Conservation (phyloP, 768 basidiomycete genomes). For the Lentinula sp. region DNA sequence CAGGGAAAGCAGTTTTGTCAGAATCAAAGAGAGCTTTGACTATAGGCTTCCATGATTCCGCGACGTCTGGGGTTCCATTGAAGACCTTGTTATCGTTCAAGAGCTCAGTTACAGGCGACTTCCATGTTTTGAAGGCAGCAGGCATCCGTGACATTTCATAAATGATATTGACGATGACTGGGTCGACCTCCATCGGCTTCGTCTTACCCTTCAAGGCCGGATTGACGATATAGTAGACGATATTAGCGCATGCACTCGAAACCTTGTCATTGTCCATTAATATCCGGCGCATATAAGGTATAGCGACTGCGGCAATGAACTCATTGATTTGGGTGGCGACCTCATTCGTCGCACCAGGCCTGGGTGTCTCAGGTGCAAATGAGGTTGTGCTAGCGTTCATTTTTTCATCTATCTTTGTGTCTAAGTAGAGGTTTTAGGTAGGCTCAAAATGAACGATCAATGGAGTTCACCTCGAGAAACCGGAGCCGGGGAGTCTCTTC, state of each 20-base stretch:
- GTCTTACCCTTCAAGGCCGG: constrained; percentile 76
- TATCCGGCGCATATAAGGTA: constrained; percentile 76
- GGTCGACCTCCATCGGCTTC: constrained; percentile 77
- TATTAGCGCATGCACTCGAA: constrained; percentile 69
- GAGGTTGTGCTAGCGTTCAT: constrained; percentile 36
- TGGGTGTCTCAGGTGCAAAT: constrained; percentile 25
- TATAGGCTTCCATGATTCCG: constrained; percentile 68
- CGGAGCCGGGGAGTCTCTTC: constrained; percentile 64
- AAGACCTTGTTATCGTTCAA: constrained; percentile 87
- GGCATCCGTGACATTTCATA: constrained; percentile 76
- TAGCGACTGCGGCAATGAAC: constrained; percentile 60
- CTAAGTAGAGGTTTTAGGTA: constrained; percentile 14
- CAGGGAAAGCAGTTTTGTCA: constrained; percentile 82
- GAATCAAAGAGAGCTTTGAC: constrained; percentile 76
- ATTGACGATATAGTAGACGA: constrained; percentile 77
- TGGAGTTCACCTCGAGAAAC: constrained; percentile 20
- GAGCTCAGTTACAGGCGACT: constrained; percentile 69
- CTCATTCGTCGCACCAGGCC: constrained; percentile 32
- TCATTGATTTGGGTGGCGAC: constrained; percentile 56
- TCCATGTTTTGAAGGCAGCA: constrained; percentile 79
- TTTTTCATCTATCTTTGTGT: constrained; percentile 59
- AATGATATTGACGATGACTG: constrained; percentile 58
- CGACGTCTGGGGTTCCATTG: constrained; percentile 54
- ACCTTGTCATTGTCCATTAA: constrained; percentile 83
- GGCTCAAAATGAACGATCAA: neutral